Base-by-base conservation (phyloP, 2,329 filamentous ascomycete genomes). In the Cordyceps militaris region DNA sequence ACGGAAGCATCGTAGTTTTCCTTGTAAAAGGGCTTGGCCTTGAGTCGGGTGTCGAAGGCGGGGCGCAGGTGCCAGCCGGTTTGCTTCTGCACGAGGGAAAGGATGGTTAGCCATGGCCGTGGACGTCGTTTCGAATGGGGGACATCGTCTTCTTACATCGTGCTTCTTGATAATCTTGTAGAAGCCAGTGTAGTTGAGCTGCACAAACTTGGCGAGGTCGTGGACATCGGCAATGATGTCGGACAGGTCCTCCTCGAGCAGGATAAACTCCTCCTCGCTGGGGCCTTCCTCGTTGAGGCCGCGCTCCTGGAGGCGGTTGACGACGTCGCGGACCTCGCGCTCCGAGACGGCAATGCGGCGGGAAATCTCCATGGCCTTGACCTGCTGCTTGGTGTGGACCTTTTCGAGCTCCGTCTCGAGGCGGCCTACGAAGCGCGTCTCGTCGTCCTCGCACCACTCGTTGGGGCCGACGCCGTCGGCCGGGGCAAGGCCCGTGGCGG, bases 111-210 rank as follows among this genome's bases (percentile, higher is more conserved):
- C n/a, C 42, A 4, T 16, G 52, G 26, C 4, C 23, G 52, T 13
- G 21, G 16, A 43, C 13, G 16, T 11, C 21, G 38, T 21, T n/a
- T 32, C 8, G 46, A 34, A 14, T 48, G 16, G 10, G n/a, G 5
- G 24, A 19, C 9, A 9, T 14, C 38, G 54, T 42, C 6, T 38
- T 62, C 88, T 65, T 73, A 93, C 89, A 76, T 97, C 94, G 73
- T 99, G 94, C 80, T 99, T 99, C 81, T 99, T 99, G 74, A 99
- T 96, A 63, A 99, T 99, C 80, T 99, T 99, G 78, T 97, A 95
- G 71, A 99, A 99, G 5, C 94, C 94, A 0, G 93, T 97, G 70
- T 99, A 99, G 75, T 99, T 99, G 69, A 99, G 77, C 76, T 97
- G 93, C 7, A 96, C 95, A 71, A 96, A 99, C 75, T 97, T 97